Evolutionary conservation across 2,329 filamentous ascomycete genomes (phyloP), one percentile per base, ranked within the genome.

Genomic region (Epichloe festucae): DNA sequence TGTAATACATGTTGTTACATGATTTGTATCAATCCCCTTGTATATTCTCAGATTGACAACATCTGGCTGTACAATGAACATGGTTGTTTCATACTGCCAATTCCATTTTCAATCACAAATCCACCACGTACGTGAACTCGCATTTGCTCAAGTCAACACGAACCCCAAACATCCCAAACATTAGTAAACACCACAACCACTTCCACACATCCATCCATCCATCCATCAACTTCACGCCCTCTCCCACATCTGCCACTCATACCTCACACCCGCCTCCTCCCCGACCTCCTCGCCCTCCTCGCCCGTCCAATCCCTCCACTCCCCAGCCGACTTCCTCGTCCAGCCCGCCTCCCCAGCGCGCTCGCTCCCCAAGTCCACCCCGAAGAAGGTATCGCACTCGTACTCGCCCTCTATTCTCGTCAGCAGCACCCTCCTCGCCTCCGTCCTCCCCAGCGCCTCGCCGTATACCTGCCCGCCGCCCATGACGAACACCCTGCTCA

Each of bases 401-500:
- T 82, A 91, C 46, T 87, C 84, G 3, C 69, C 71, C 56, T 76
- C 62, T 38, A 94, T 77, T 56, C 78, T 75, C 48, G 87, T 93
- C 57, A 91, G 70, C 54, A 93, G 67, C 51, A 93, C 76, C 41
- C 82, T 71, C 59, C 71, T 75, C 42, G 81, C 73, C 64, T 81
- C 74, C 42, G 67, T 63, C 52, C 81, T 60, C 58, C 70, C 64
- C 62, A 97, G 71, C 14, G 88, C 84, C 21, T 82, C 77, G 40
- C 72, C 73, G 68, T 97, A 98, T 57, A 97, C 84, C 70, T 89
- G 85, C 52, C 82, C 86, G 4, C 93, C 93, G 23, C 93, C 93
- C 60, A 98, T 96, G 43, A 97, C 79, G 67, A 90, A 97, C 3
- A 89, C 75, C 59, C 78, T 77, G 8, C 75, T 77, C 36, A 82